A percentile compares a stretch with the other conserved stretches of the same genome.
Evolutionary conservation across 1,139 yeast genomes (phyloP).

Genomic region (Diutina mesorugosa): DNA sequence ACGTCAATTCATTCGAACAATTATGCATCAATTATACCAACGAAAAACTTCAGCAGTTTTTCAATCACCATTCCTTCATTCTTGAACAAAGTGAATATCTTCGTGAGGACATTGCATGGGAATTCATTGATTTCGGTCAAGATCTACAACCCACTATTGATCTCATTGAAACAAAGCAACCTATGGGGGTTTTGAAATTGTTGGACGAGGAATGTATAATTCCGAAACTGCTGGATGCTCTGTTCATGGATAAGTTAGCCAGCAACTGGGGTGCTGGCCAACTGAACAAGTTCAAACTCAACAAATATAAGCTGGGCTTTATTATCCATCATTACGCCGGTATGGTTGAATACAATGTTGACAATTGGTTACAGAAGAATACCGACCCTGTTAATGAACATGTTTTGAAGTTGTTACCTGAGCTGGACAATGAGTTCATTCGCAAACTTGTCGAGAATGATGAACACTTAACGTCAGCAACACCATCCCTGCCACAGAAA

Average conservation of each 20-base stretch:
- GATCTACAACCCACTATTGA: conserved; percentile 93
- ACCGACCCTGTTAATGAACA: conserved; percentile 86
- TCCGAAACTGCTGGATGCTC: conserved; percentile 76
- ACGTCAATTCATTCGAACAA: conserved; percentile 88
- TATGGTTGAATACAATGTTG: conserved; percentile 81
- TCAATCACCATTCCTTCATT: conserved; percentile 95
- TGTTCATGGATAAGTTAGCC: conserved; percentile 73
- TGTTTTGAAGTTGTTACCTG: conserved; percentile 41
- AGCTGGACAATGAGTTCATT: conserved; percentile 43
- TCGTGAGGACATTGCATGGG: conserved; percentile 92
- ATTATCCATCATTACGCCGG: conserved; percentile 91
- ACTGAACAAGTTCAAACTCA: conserved; percentile 51
- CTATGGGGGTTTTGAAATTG: conserved; percentile 80
- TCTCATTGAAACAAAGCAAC: conserved; percentile 63
- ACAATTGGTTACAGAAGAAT: conserved; percentile 90
- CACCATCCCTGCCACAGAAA: conserved; percentile 3
- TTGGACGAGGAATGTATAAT: conserved; percentile 93
- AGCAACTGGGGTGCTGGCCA: conserved; percentile 47
- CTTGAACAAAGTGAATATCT: conserved; percentile 93
- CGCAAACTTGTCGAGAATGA: conserved; percentile 14
- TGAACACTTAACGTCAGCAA: conserved; percentile 6
- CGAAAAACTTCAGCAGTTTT: conserved; percentile 91
- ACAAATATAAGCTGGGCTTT: conserved; percentile 60
- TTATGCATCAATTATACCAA: conserved; percentile 93
- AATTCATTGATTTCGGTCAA: conserved; percentile 91